Base-by-base conservation (phyloP, 2,329 filamentous ascomycete genomes). In the Colletotrichum abscissum region DNA sequence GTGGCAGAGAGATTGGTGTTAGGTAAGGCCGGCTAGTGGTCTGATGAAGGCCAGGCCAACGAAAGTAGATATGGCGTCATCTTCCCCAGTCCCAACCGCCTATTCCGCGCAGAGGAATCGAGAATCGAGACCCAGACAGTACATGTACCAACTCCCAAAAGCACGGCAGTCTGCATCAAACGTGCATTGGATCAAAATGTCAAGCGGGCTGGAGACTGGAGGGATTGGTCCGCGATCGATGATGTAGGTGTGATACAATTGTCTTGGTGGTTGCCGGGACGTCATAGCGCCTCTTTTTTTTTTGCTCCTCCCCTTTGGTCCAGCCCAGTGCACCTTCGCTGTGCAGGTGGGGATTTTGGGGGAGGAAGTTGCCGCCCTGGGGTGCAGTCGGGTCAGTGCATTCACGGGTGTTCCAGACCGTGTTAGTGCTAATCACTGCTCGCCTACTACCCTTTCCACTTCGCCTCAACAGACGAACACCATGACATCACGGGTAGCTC, bases 171-270 rank as follows among this genome's bases (percentile, higher is more conserved):
- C 68, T 56, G 54, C 57, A 55, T 59, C 12, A 19, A 38, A 59
- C 33, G 33, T 63, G 42, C 42, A 49, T 49, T 49, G 42, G 42
- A 22, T 49, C 42, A 22, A 49, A n/a, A 12, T 49, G 42, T 49
- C 19, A 49, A 49, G 19, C 42, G 42, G 42, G 42, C 19, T 49
- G 19, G 42, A 49, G 42, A 49, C 7, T 49, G 19, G 19, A n/a
- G 16, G 42, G 42, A 49, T 49, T n/a, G 42, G 42, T 24, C 19
- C 22, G 19, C 16, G 56, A 71, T 73, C 71, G 71, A 73, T 73
- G 71, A 73, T 73, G 71, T 71, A 70, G 71, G 62, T 71, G 71
- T 73, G 71, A 73, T 71, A 71, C 71, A 66, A 73, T 71, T 22
- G 71, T 73, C 67, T 73, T 6, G 59, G 24, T 63, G 69, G 69